phyloP scores from a whole-genome alignment of 148 eudicot genomes.

The Pouteria glomerata region DNA sequence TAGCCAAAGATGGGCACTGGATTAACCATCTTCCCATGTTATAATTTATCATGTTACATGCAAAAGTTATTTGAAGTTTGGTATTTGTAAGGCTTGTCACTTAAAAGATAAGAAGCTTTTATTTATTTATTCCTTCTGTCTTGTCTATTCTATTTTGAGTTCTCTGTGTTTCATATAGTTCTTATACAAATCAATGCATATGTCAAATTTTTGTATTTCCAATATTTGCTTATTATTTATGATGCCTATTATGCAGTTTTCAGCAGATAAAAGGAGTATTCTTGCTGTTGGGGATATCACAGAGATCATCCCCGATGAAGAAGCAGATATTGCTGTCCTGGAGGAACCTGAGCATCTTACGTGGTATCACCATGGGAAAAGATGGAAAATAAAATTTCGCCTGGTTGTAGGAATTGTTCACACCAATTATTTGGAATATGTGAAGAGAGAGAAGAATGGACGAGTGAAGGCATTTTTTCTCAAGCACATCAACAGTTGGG shows the following conservation, averaged over 20 bases:
- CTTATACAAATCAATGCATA: not conserved
- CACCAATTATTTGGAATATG: constrained; percentile 91
- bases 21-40: not conserved
- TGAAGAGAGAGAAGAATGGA: constrained; percentile 81
- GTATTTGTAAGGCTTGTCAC: not conserved
- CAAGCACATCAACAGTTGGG: constrained; percentile 80
- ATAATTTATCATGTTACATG: not conserved
- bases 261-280: constrained; percentile 78
- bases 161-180: not conserved
- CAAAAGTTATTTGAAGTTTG: not conserved
- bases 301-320: constrained; percentile 73
- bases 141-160: not conserved
- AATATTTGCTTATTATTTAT: not conserved
- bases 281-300: constrained; percentile 93
- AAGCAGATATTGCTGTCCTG: constrained; percentile 90
- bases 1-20: not conserved
- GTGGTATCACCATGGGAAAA: constrained; percentile 97
- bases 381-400: constrained; percentile 86
- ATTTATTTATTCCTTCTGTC: too few species aligned
- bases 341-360: constrained; percentile 99
- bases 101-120: too few species aligned
- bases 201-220: not conserved
- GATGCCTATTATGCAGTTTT: constrained; percentile 46
- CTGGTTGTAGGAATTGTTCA: constrained; percentile 84
- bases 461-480: constrained; percentile 57